Evolutionary conservation across 345 rosid genomes (phyloP), one percentile per base, ranked within the genome.

Genomic region (Garcia nutans): DNA sequence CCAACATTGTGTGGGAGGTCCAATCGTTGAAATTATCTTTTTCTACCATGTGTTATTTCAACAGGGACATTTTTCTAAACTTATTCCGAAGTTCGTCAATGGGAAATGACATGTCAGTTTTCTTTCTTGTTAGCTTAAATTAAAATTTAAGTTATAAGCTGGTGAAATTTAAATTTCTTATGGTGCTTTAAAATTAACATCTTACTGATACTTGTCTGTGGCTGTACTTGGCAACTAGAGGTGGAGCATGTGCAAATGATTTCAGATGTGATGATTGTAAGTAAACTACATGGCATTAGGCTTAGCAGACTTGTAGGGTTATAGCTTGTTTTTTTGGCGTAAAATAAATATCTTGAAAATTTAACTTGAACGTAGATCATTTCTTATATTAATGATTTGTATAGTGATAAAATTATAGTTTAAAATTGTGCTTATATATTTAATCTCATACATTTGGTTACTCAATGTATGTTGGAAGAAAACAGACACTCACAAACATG

Each of bases 21-120:
- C 41, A 13, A 62, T 9, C 13, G 0, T 23, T 28, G 19, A 62
- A 23, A 54, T 6, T 54, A 16, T 54, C n/a, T 54, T 54, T 54
- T 15, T 2, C 79, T 47, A 11, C 49, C 17, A 71, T 65, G 41
- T 57, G 58, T 54, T 41, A 52, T 16, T 71, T 62, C 5, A 20
- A 71, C 42, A 85, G 90, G 83, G 68, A 82, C 72, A 60, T 80
- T 62, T 82, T 77, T 70, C 75, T 87, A 65, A 85, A 87, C 71
- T 76, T 87, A 71, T 87, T 79, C 72, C 80, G 58, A 67, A 85
- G 90, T 77, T 80, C 82, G 60, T 72, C 83, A 72, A 52, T 52
- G 58, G 58, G 56, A 45, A 76, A 73, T 24, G 81, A 67, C 74
- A 62, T 72, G 88, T 87, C 78, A 78, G 84, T 71, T 76, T 16